These are phyloP conservation scores for Chlorella variabilis DNA, from an alignment of 163 green algal species.

Conservation along the genomic window DNA sequence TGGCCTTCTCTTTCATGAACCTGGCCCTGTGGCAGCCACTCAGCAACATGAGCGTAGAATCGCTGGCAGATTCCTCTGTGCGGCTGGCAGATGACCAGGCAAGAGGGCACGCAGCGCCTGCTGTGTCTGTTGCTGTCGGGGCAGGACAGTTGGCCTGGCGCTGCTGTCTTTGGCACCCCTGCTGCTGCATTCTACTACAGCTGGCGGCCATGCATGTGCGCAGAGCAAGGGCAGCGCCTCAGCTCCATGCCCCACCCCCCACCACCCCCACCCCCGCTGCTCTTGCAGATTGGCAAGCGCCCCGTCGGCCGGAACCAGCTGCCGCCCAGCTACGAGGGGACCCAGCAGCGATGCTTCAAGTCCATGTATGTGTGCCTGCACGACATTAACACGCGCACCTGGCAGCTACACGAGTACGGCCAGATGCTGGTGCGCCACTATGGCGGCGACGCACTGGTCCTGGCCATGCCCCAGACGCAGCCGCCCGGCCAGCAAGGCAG, in stretches of 20 bases:
- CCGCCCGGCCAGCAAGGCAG: background rate
- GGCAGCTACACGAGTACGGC: slow-evolving; percentile 4
- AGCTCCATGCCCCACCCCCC: background rate
- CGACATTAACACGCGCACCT: background rate
- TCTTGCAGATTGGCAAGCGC: background rate
- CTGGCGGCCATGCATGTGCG: background rate
- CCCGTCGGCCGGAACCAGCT: background rate
- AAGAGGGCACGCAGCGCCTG: background rate
- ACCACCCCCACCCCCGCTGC: no score
- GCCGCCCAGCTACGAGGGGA: slow-evolving; percentile 14
- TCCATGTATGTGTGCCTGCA: slow-evolving; percentile 25
- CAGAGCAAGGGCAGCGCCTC: background rate
- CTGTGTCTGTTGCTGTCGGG: background rate
- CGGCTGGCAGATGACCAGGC: slow-evolving; percentile 12
- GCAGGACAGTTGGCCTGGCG: background rate
- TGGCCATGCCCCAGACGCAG: background rate
- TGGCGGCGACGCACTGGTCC: background rate
- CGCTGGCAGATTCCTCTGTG: slow-evolving; percentile 2
- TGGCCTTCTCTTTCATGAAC: background rate
- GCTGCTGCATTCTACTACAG: no score
- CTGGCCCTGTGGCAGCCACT: slow-evolving; percentile 13
- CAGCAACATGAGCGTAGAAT: background rate
- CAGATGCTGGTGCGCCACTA: slow-evolving; percentile 15
- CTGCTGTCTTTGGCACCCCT: no score
- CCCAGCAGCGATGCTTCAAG: slow-evolving; percentile 26